Base-by-base conservation (phyloP, 352 stramenopile species). In the Globisporangium heterothallicum region DNA sequence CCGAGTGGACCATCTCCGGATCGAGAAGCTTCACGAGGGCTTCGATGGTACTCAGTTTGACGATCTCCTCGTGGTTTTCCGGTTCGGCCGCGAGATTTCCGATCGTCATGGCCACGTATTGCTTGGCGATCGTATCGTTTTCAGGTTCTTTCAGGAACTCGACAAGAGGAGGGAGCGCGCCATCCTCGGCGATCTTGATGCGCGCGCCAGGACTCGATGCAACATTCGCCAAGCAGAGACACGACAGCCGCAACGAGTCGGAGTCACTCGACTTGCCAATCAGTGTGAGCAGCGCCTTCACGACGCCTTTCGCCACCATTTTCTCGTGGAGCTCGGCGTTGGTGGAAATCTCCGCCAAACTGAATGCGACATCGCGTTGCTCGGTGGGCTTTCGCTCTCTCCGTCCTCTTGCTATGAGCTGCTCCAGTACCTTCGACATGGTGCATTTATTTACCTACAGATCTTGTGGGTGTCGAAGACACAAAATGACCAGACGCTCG, bases 361-460 rank as follows among this genome's bases (percentile, higher is more conserved):
- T 96, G 61, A 98, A 98, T 13, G 92, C 87, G 6, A 98, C 94
- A 64, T 98, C 90, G 19, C 94, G 95, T 69, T 98, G 92, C 58
- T 99, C 96, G 0, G 85, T 87, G n/a, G 92, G 89, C 63, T 96
- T 96, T 38, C 85, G 75, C 49, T 97, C 94, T 8, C 94, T 88
- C n/a, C 95, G 73, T 3, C 94, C 96, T n/a, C 96, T 86, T 19
- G 95, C 96, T 48, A 99, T 96, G 24, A 99, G 72, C 57, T 97
- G 88, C 72, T 98, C 96, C 5, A 99, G 72, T 26, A 98, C 90
- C 71, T 98, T 98, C 19, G 92, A 92, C 81, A 89, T 89, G 21
- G 7, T 27, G 6, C 14, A 18, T 8, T n/a, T n/a, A n/a, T 49
- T 0, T 4, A 8, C 6, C 27, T 49, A 12, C 21, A 24, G 32